A percentile compares a stretch with the other conserved stretches of the same genome.
phyloP scores from a whole-genome alignment of 1,284 basidiomycete genomes.

The Ceratobasidium papillatum region DNA sequence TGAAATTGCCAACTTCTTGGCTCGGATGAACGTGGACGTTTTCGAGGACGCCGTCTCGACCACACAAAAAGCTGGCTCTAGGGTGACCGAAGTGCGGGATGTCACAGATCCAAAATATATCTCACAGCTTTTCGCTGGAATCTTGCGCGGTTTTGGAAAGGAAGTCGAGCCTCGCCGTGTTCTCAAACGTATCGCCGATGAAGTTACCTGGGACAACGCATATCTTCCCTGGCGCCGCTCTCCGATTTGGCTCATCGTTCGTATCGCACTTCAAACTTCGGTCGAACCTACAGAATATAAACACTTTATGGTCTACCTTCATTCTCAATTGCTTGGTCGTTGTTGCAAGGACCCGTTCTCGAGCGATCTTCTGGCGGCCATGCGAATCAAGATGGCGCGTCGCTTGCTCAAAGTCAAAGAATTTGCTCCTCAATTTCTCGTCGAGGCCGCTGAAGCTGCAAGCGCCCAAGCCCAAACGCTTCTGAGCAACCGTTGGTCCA shows the following conservation, averaged over 20 bases:
- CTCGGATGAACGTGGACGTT: slow-evolving; percentile 50
- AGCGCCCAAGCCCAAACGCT: slow-evolving; percentile 43
- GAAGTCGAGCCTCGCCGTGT: slow-evolving; percentile 49
- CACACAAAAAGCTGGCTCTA: slow-evolving; percentile 46
- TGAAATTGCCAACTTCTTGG: slow-evolving; percentile 52
- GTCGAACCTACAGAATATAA: slow-evolving; percentile 55
- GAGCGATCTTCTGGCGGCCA: slow-evolving; percentile 52
- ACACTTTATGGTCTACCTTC: slow-evolving; percentile 57
- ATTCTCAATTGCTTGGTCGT: slow-evolving; percentile 50
- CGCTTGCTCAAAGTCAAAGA: slow-evolving; percentile 54
- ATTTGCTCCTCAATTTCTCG: slow-evolving; percentile 44
- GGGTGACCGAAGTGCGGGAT: slow-evolving; percentile 49
- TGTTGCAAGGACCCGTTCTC: slow-evolving; percentile 37
- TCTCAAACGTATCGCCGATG: slow-evolving; percentile 57
- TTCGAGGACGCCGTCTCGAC: slow-evolving; percentile 42
- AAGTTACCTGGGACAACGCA: slow-evolving; percentile 51
- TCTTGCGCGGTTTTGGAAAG: slow-evolving; percentile 52
- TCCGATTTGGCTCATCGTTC: slow-evolving; percentile 58
- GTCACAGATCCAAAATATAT: slow-evolving; percentile 56
- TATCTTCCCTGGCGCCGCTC: slow-evolving; percentile 47
- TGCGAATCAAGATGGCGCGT: slow-evolving; percentile 53
- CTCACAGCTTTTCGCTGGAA: slow-evolving; percentile 56
- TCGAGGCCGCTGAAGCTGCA: slow-evolving; percentile 43
- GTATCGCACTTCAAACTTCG: slow-evolving; percentile 58
- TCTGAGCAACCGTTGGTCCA: slow-evolving; percentile 51